Evolutionary conservation across 768 basidiomycete genomes (phyloP).

Genomic region (Ramaria sp.): DNA sequence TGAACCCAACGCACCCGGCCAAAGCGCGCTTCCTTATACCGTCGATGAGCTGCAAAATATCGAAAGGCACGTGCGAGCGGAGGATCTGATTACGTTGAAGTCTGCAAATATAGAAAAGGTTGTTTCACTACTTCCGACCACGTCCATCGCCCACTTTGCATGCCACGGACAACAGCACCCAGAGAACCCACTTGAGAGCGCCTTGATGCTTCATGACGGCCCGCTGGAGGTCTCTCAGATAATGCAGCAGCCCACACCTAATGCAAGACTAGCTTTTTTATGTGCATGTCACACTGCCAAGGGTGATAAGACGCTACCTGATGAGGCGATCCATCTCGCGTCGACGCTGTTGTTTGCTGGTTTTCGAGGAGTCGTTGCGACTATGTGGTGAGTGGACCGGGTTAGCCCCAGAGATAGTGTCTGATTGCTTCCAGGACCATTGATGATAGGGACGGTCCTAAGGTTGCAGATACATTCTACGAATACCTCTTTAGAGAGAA

Average conservation of each 20-base stretch:
- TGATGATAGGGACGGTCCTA: slow-evolving; percentile 16
- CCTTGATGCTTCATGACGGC: slow-evolving; percentile 18
- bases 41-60: slow-evolving; percentile 4
- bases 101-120: not conserved
- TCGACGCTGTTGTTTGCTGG: slow-evolving; percentile 23
- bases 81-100: not conserved
- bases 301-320: slow-evolving; percentile 16
- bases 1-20: slow-evolving; percentile 14
- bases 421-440: slow-evolving; percentile 12
- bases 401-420: not conserved
- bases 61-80: not conserved
- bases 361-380: slow-evolving; percentile 23
- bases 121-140: not conserved
- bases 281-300: slow-evolving; percentile 21
- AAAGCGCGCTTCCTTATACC: slow-evolving; percentile 10
- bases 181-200: slow-evolving; percentile 18
- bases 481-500: not conserved
- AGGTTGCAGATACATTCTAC: slow-evolving; percentile 10
- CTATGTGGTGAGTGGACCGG: slow-evolving; percentile 19
- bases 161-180: slow-evolving; percentile 21
- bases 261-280: slow-evolving; percentile 21
- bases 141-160: slow-evolving; percentile 22
- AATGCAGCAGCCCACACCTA: slow-evolving; percentile 8
- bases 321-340: slow-evolving; percentile 22
- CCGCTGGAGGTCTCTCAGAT: slow-evolving; percentile 17